phyloP scores from a whole-genome alignment of 208 protist genomes.

The Crithidia thermophila region DNA sequence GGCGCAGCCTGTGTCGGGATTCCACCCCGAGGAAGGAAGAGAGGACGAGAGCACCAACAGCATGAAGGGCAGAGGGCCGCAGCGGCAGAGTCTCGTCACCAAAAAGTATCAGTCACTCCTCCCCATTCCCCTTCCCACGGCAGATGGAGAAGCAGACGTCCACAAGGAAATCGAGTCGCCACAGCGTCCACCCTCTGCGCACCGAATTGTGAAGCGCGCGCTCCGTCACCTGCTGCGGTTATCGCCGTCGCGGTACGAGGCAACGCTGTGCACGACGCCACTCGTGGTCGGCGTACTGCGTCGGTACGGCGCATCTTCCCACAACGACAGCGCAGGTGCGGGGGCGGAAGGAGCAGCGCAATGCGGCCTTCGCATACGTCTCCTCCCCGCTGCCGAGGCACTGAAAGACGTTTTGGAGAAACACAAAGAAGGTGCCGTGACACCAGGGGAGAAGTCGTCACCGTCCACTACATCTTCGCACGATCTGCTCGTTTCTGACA shows the following conservation, averaged over 20 bases:
- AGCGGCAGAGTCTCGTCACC: too few relatives aligned
- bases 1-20: too few relatives aligned
- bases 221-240: conserved; percentile 24
- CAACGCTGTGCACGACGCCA: conserved; percentile 29
- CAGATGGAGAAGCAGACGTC: too few relatives aligned
- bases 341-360: neutral
- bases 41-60: neutral
- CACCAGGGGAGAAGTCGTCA: too few relatives aligned
- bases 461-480: neutral
- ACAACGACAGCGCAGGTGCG: neutral
- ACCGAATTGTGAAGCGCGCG: neutral
- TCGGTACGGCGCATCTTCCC: conserved; percentile 8
- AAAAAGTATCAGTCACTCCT: too few relatives aligned
- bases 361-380: conserved; percentile 25
- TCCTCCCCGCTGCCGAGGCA: conserved; percentile 29
- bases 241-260: conserved; percentile 18
- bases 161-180: too few relatives aligned
- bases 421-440: neutral
- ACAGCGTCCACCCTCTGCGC: too few relatives aligned
- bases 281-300: conserved; percentile 42
- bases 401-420: too few relatives aligned
- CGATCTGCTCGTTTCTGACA: neutral
- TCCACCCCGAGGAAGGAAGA: too few relatives aligned
- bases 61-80: neutral
- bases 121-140: too few relatives aligned